A percentile compares a stretch with the other conserved stretches of the same genome.
Conservation (phyloP, 2,329 filamentous ascomycete genomes). For the Zymoseptoria brevis region DNA sequence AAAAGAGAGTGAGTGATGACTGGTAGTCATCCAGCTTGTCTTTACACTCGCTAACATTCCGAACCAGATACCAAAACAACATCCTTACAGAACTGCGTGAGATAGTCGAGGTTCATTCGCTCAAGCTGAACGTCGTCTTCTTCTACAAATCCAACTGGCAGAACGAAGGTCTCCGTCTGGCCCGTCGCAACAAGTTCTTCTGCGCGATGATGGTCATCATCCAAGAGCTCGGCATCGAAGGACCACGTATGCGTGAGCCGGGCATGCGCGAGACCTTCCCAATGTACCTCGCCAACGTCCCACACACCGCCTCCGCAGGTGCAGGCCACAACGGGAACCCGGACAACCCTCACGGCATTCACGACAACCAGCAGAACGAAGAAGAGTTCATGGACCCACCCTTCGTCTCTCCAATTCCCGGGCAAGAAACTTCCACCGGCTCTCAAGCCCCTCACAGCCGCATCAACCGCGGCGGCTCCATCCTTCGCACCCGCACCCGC, state of each 20-base stretch:
- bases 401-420: slow-evolving; percentile 32
- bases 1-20: slow-evolving; percentile 58
- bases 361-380: slow-evolving; percentile 15
- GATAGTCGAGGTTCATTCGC: slow-evolving; percentile 73
- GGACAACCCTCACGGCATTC: slow-evolving; percentile 38
- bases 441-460: slow-evolving; percentile 21
- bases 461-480: slow-evolving; percentile 43
- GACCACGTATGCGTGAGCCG: slow-evolving; percentile 64
- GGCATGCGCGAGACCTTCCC: slow-evolving; percentile 61
- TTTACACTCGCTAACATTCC: neutral
- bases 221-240: slow-evolving; percentile 75
- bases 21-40: neutral
- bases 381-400: slow-evolving; percentile 31
- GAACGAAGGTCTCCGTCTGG: slow-evolving; percentile 83
- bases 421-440: slow-evolving; percentile 10
- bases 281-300: slow-evolving; percentile 52
- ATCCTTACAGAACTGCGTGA: slow-evolving; percentile 77
- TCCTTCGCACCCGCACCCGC: slow-evolving; percentile 42
- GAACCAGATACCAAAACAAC: slow-evolving; percentile 58
- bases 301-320: slow-evolving; percentile 37
- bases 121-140: slow-evolving; percentile 87
- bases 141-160: slow-evolving; percentile 98
- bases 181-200: slow-evolving; percentile 88
- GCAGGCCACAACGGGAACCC: slow-evolving; percentile 37
- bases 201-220: slow-evolving; percentile 84